Base-by-base conservation (phyloP, 2,329 filamentous ascomycete species). In the Emmonsiellopsis sp. region DNA sequence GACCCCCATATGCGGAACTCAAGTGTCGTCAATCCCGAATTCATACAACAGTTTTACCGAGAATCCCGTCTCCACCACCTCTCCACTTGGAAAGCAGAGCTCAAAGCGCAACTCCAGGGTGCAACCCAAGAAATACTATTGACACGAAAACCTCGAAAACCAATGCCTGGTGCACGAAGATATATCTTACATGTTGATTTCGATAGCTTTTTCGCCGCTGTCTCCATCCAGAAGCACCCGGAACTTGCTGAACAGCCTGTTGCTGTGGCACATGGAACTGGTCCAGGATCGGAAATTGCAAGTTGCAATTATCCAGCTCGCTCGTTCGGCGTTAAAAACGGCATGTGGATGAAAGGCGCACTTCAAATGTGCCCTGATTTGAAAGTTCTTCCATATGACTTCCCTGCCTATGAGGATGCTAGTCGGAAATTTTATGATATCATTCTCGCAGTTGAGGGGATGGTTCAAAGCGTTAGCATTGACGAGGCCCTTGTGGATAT, bases 331-430 rank as follows among this genome's bases (percentile, higher is more conserved):
- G 78, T 98, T 52, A 95, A 91, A 65, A 98, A 98, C 61, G 94
- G 94, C 39, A 98, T 97, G 93, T 98, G 94, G 93, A 97, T 98
- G 92, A 94, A 92, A 66, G 79, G 80, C 36, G 93, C 93, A 0
- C 77, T 86, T 55, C 85, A 93, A 60, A 69, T 93, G 14, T 98
- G 90, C 64, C 85, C 92, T 0, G 82, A 89, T 21, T 75, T 98
- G 14, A 90, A 94, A 60, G 84, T 97, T 1, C 67, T 98, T n/a
- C 88, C 91, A 0, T 98, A 98, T 62, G 91, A 98, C 64, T 98
- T 97, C 64, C 85, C 87, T 2, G 92, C 84, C 0, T 98, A 98
- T 61, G 93, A 98, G 73, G 86, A 91, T 55, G 89, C 91, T 1
- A 98, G 93, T 63, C 80, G 82, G 53, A 77, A 82, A 2, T 98